Percentiles rank a stretch among this genome's conserved stretches.
These are phyloP conservation scores for Penicillium corylophilum DNA, from an alignment of 2,329 filamentous ascomycete genomes.

Conservation along the genomic window DNA sequence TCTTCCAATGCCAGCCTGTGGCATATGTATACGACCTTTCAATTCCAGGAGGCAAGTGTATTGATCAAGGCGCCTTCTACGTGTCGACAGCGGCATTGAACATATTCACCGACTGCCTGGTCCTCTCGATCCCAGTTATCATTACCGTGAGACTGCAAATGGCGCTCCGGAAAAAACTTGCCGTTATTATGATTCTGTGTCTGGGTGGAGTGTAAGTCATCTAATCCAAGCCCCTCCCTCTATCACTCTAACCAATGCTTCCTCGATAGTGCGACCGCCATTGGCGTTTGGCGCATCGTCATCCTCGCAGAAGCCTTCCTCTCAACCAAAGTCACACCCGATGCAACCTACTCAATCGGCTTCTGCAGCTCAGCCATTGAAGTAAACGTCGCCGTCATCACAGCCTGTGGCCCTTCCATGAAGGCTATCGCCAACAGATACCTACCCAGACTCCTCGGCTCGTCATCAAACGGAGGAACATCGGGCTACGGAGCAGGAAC, in stretches of 20 bases:
- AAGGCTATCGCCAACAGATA: slow-evolving; percentile 25
- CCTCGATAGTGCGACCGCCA: slow-evolving; percentile 23
- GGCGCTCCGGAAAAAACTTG: slow-evolving; percentile 27
- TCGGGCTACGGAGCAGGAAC: slow-evolving; percentile 9
- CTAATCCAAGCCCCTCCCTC: background rate
- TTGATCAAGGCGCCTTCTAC: slow-evolving; percentile 30
- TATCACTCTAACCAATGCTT: background rate
- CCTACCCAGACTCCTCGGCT: slow-evolving; percentile 20
- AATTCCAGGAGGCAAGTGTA: slow-evolving; percentile 25
- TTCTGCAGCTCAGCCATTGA: slow-evolving; percentile 33
- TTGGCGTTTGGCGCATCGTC: slow-evolving; percentile 31
- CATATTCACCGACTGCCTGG: slow-evolving; percentile 33
- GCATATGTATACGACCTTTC: slow-evolving; percentile 23
- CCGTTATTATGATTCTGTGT: slow-evolving; percentile 30
- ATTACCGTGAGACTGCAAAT: slow-evolving; percentile 33
- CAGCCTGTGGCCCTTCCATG: slow-evolving; percentile 30
- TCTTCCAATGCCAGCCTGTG: slow-evolving; percentile 33
- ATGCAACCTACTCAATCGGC: slow-evolving; percentile 26
- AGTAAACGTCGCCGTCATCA: slow-evolving; percentile 29
- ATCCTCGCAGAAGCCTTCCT: slow-evolving; percentile 25
- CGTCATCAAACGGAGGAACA: slow-evolving; percentile 10
- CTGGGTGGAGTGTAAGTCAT: slow-evolving; percentile 26
- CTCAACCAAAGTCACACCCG: slow-evolving; percentile 1
- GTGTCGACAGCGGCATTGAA: slow-evolving; percentile 27
- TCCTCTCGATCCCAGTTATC: slow-evolving; percentile 32